These are phyloP conservation scores for Camelina sativa DNA, from an alignment of 345 rosid genomes.

Conservation along the genomic window DNA sequence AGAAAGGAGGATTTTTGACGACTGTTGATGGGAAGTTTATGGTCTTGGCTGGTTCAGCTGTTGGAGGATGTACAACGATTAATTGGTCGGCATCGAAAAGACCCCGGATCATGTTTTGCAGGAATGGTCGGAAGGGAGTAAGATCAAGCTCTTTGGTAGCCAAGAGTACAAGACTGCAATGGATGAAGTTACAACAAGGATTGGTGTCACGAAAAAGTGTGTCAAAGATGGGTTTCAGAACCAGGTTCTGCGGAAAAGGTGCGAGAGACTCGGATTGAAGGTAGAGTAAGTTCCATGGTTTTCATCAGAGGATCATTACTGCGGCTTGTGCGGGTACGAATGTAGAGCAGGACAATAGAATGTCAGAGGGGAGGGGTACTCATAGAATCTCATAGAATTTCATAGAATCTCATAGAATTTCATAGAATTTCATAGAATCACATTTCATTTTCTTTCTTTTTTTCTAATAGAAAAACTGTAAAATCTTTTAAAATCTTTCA, in stretches of 20 bases:
- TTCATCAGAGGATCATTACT: constrained; percentile 55
- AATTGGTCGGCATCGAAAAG: constrained; percentile 65
- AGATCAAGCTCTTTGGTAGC: constrained; percentile 53
- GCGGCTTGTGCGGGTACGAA: constrained; percentile 62
- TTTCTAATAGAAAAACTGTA: no score
- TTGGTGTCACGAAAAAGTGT: constrained; percentile 53
- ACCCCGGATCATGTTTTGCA: constrained; percentile 50
- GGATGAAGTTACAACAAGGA: constrained; percentile 53
- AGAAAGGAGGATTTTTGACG: constrained; percentile 47
- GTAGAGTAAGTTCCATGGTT: constrained; percentile 52
- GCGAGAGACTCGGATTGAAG: constrained; percentile 57
- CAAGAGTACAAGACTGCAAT: constrained; percentile 53
- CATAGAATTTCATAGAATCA: no score
- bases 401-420: no score
- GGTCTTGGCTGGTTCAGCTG: constrained; percentile 59
- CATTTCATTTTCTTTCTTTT: no score
- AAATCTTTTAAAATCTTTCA: no score
- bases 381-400: no score
- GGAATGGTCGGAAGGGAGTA: constrained; percentile 57
- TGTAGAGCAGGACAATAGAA: constrained; percentile 59
- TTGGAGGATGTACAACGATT: constrained; percentile 64
- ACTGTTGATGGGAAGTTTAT: constrained; percentile 45
- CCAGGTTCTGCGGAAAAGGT: constrained; percentile 60
- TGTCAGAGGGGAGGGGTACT: no score
- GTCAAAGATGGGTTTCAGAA: constrained; percentile 57